A percentile compares a stretch with the other conserved stretches of the same genome.
Conservation (phyloP, 2,329 filamentous ascomycete genomes). For the Pseudonectria foliicola region DNA sequence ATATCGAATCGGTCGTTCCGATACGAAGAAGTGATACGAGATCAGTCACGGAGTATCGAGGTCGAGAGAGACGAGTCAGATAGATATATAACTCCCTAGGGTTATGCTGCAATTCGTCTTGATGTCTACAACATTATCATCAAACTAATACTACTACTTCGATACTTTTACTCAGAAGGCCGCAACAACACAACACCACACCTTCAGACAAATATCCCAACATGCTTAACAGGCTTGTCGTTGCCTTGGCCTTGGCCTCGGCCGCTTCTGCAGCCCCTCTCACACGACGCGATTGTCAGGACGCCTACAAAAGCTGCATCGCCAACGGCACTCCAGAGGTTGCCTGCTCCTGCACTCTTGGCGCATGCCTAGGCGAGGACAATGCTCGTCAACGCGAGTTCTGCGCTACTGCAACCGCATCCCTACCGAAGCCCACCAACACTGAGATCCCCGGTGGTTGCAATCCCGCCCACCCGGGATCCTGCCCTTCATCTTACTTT, state of each 20-base stretch:
- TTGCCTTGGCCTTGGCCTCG: constrained; percentile 3
- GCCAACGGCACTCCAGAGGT: constrained; percentile 5
- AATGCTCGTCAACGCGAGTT: constrained; percentile 7
- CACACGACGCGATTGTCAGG: constrained; percentile 4
- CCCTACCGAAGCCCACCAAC: constrained; percentile 2
- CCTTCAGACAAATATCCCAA: not conserved
- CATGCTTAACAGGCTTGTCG: constrained; percentile 6
- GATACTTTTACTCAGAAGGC: too few relatives aligned
- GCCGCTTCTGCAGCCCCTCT: constrained; percentile 3
- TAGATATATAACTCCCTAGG: too few relatives aligned
- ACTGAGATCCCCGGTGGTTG: constrained; percentile 7
- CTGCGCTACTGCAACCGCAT: constrained; percentile 6
- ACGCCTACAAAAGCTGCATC: constrained; percentile 7
- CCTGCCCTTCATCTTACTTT: constrained; percentile 1
- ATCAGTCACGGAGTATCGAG: too few relatives aligned
- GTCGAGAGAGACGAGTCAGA: too few relatives aligned
- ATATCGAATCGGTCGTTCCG: too few relatives aligned
- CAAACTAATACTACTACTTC: too few relatives aligned
- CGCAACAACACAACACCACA: too few relatives aligned
- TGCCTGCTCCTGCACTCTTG: constrained; percentile 6
- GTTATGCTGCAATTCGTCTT: too few relatives aligned
- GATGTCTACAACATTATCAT: too few relatives aligned
- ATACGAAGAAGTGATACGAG: too few relatives aligned
- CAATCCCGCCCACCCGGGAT: constrained; percentile 5
- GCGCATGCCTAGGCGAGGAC: constrained; percentile 6